Percentiles rank a stretch among this genome's conserved stretches.
Evolutionary conservation across 495 filamentous ascomycete genomes (phyloP).

Genomic region (Cercophora sp.): DNA sequence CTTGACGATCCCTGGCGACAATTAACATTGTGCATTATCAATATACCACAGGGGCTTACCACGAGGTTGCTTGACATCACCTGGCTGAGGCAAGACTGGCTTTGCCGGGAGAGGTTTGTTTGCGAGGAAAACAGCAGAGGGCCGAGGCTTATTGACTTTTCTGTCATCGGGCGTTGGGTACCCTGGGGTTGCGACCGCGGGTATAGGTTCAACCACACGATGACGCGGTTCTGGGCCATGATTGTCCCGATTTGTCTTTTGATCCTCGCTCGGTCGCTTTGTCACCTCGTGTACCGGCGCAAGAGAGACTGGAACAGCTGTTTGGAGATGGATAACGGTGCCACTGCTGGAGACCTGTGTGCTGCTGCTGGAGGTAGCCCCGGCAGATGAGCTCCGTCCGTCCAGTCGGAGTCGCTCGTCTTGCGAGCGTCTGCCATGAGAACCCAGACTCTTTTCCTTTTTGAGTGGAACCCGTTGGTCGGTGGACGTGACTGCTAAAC

Average conservation of each 20-base stretch:
- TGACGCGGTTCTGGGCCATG: neutral
- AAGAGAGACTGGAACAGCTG: neutral
- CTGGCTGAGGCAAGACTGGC: neutral
- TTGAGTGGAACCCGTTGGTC: conserved; percentile 30
- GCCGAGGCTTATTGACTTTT: conserved; percentile 4
- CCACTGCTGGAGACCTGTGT: conserved; percentile 16
- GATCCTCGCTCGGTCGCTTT: neutral
- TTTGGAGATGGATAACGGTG: conserved; percentile 12
- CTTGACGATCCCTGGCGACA: too few species aligned
- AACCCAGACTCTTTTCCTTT: neutral
- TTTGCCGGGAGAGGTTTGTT: conserved; percentile 16
- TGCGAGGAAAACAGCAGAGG: conserved; percentile 8
- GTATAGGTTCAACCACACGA: too few species aligned
- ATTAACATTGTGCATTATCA: too few species aligned
- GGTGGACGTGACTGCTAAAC: conserved; percentile 46
- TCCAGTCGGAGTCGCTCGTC: conserved; percentile 6
- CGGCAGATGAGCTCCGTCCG: conserved; percentile 1
- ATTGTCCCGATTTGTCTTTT: neutral
- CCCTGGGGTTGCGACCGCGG: too few species aligned
- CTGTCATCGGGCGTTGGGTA: neutral
- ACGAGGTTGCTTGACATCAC: neutral
- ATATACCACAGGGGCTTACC: too few species aligned
- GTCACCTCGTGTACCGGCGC: conserved; percentile 1
- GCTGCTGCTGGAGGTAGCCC: neutral
- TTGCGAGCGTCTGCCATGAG: neutral